phyloP scores from a whole-genome alignment of 2,329 filamentous ascomycete genomes.

The Aspergillus fijiensis region DNA sequence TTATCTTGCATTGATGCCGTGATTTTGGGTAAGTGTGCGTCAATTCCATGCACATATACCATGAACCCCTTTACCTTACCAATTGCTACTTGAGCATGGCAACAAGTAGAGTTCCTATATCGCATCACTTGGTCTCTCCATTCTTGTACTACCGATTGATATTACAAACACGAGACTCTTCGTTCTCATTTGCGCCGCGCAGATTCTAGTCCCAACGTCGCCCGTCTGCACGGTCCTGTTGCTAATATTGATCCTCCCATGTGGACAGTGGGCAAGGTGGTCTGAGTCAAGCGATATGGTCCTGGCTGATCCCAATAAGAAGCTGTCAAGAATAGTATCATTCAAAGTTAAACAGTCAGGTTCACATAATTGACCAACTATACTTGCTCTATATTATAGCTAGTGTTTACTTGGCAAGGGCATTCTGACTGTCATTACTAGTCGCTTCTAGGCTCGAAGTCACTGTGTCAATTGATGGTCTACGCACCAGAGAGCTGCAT shows the following conservation, averaged over 20 bases:
- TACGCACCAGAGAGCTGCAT: too few species aligned
- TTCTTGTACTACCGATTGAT: too few species aligned
- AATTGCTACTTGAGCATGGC: neutral
- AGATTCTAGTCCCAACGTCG: slow-evolving; percentile 5
- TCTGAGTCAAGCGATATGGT: slow-evolving; percentile 15
- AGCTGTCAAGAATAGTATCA: slow-evolving; percentile 3
- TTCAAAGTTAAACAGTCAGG: neutral
- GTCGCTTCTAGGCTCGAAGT: too few species aligned
- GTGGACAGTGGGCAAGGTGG: slow-evolving; percentile 10
- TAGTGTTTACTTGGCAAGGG: neutral
- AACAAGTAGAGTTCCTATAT: neutral
- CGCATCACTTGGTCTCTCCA: too few species aligned
- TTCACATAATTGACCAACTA: neutral
- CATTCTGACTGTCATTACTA: too few species aligned
- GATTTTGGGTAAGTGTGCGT: too few species aligned
- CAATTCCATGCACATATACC: too few species aligned
- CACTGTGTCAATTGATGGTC: too few species aligned
- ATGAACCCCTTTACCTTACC: neutral
- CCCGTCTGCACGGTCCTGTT: slow-evolving; percentile 17
- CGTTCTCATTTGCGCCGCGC: neutral
- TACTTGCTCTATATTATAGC: neutral
- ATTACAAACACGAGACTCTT: neutral
- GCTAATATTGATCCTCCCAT: slow-evolving; percentile 18
- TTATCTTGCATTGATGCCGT: neutral
- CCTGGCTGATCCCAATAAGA: slow-evolving; percentile 18